Evolutionary conservation across 2,329 filamentous ascomycete genomes (phyloP), one percentile per base, ranked within the genome.

Genomic region (Diaporthe velutina): DNA sequence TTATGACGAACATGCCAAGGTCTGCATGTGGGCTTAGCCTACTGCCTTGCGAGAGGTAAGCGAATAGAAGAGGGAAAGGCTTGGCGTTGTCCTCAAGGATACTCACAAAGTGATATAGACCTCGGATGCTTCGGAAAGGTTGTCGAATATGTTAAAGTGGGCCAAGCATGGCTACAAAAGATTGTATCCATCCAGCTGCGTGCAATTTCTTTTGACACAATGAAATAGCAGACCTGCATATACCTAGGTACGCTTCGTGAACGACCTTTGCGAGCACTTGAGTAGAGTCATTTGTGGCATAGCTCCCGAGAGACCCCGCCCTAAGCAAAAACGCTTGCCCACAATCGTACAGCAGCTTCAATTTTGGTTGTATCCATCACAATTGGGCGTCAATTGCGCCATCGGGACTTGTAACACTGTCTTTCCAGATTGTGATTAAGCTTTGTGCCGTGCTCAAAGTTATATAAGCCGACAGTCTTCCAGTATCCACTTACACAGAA

Each of bases 1-100:
- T 64, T 22, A 64, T 64, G 58, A 67, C 64, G 48, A 38, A 52
- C 13, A 4, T 52, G 45, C 45, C 64, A 35, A 67, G 61, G 4
- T 35, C 30, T 12, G 25, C 60, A 2, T 67, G 30, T 67, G 30
- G n/a, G 45, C 48, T 67, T 52, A 25, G 38, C 40, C 25, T 45
- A 12, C 22, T 66, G 3, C 17, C 19, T 30, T 48, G 45, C 12
- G 13, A 50, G 25, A 5, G 2, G 17, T 12, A 35, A 25, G 30
- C 30, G 9, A 28, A 19, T 13, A 15, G 42, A 25, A 9, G 10
- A 28, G 12, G 6, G 6, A 13, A 19, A 45, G 10, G 30, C 25
- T 30, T 19, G 19, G 28, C 28, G 10, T 25, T 25, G 30, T 52
- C 40, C 38, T 28, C 1, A 19, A 25, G 5, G n/a, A 12, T 28